Evolutionary conservation across 371 early-diverging fungal species (phyloP).

Genomic region (Phascolomyces articulosus): DNA sequence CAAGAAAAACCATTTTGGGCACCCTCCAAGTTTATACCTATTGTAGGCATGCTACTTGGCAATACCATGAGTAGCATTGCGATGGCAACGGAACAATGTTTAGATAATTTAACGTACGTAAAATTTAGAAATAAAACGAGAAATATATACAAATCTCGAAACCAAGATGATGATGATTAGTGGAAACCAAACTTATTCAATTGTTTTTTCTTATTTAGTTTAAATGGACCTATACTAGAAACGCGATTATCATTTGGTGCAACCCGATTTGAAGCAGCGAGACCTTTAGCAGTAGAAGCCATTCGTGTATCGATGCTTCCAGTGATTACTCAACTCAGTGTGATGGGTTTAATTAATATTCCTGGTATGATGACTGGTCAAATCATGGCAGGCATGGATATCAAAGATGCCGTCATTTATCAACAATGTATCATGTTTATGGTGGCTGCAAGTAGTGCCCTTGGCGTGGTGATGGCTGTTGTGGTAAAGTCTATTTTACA

Average conservation of each 20-base stretch:
- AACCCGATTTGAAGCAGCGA: conserved; percentile 81
- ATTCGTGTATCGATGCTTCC: conserved; percentile 79
- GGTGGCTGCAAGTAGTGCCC: conserved; percentile 70
- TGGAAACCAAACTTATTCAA: no score
- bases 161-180: no score
- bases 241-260: conserved; percentile 78
- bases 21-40: conserved; percentile 86
- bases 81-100: conserved; percentile 70
- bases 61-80: conserved; percentile 86
- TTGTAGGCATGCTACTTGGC: conserved; percentile 87
- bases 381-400: conserved; percentile 79
- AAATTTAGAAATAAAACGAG: not conserved
- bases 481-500: conserved; percentile 37
- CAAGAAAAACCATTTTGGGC: conserved; percentile 73
- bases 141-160: no score
- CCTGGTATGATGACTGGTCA: conserved; percentile 93
- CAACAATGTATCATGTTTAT: conserved; percentile 86
- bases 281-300: conserved; percentile 74
- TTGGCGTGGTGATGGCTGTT: conserved; percentile 66
- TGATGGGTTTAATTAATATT: conserved; percentile 86
- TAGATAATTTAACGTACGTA: conserved; percentile 57
- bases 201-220: not conserved
- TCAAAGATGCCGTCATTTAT: conserved; percentile 75
- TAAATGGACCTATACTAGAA: conserved; percentile 71
- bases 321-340: conserved; percentile 78